A percentile compares a stretch with the other conserved stretches of the same genome.
Conservation (phyloP, 2,329 filamentous ascomycete species). For the Mycosphaerella arachidis region DNA sequence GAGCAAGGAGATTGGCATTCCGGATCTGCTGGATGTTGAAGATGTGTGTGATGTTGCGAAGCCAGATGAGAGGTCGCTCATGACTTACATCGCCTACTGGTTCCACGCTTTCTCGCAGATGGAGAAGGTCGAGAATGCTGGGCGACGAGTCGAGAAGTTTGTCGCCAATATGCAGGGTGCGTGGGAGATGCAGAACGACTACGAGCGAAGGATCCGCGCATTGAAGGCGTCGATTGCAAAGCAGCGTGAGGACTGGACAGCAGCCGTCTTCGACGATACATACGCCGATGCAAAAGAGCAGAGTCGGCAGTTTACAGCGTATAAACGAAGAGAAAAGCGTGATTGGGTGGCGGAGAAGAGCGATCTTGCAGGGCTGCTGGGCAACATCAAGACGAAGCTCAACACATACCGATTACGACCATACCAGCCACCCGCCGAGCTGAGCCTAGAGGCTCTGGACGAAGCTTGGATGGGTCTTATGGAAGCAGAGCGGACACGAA, state of each 20-base stretch:
- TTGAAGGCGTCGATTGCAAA: slow-evolving; percentile 69
- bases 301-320: slow-evolving; percentile 72
- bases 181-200: slow-evolving; percentile 98
- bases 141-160: slow-evolving; percentile 94
- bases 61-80: slow-evolving; percentile 91
- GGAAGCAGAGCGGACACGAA: slow-evolving; percentile 78
- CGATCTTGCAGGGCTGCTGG: slow-evolving; percentile 83
- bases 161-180: slow-evolving; percentile 98
- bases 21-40: slow-evolving; percentile 90
- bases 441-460: slow-evolving; percentile 79
- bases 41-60: slow-evolving; percentile 96
- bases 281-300: slow-evolving; percentile 91
- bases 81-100: slow-evolving; percentile 99
- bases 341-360: slow-evolving; percentile 98
- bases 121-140: slow-evolving; percentile 97
- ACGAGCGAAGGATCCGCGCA: slow-evolving; percentile 83
- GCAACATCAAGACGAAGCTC: slow-evolving; percentile 98
- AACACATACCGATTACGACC: slow-evolving; percentile 88
- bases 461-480: slow-evolving; percentile 75
- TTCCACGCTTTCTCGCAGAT: slow-evolving; percentile 99
- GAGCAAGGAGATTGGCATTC: slow-evolving; percentile 92
- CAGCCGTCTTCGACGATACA: slow-evolving; percentile 80
- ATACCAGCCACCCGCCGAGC: slow-evolving; percentile 81
- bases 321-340: slow-evolving; percentile 86
- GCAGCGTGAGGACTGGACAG: slow-evolving; percentile 72